These are phyloP conservation scores for Teunomyces tritomae DNA, from an alignment of 805 yeast genomes.

Conservation along the genomic window DNA sequence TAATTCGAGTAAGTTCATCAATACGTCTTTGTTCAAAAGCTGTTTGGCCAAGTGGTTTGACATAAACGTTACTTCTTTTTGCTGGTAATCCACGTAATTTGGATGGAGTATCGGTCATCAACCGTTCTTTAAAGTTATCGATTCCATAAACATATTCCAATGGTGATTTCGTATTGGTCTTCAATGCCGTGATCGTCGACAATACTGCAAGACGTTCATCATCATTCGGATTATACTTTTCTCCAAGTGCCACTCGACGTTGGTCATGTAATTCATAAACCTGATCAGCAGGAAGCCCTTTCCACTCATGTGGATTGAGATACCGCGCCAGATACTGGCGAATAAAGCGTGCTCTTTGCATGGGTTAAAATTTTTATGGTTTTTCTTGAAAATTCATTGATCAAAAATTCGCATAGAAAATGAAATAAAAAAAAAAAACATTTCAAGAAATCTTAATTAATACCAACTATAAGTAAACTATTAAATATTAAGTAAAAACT, in stretches of 20 bases:
- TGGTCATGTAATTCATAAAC: slow-evolving; percentile 60
- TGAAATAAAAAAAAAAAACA: no score
- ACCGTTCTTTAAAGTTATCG: slow-evolving; percentile 41
- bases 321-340: slow-evolving; percentile 19
- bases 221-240: slow-evolving; percentile 53
- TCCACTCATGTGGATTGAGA: slow-evolving; percentile 68
- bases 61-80: slow-evolving; percentile 33
- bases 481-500: no score
- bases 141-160: slow-evolving; percentile 41
- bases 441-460: no score
- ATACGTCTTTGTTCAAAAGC: slow-evolving; percentile 60
- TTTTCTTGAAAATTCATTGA: slow-evolving; percentile 1
- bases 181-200: slow-evolving; percentile 36
- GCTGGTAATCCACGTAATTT: slow-evolving; percentile 37
- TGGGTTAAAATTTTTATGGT: slow-evolving; percentile 3
- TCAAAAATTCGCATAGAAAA: background rate
- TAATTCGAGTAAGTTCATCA: slow-evolving; percentile 73
- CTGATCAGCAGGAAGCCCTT: slow-evolving; percentile 60
- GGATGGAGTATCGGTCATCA: slow-evolving; percentile 41
- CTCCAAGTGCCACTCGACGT: slow-evolving; percentile 55
- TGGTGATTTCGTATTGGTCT: slow-evolving; percentile 25
- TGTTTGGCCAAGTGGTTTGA: slow-evolving; percentile 33
- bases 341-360: background rate
- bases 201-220: slow-evolving; percentile 64
- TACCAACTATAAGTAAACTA: no score